A percentile compares a stretch with the other conserved stretches of the same genome.
Conservation (phyloP, 441 rosid genomes). For the Melastoma candidum region DNA sequence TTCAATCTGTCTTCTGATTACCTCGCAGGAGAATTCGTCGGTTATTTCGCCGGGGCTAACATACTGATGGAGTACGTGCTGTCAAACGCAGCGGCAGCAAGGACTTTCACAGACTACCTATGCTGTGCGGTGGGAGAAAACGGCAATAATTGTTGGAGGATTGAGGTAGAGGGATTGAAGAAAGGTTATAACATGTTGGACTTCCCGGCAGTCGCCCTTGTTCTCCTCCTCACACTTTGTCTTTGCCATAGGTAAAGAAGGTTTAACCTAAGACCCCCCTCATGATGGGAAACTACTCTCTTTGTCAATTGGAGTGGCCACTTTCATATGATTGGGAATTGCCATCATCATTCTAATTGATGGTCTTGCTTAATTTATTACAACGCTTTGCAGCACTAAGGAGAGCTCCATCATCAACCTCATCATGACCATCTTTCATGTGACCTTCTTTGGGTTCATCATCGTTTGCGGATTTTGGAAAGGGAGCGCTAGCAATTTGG, state of each 20-base stretch:
- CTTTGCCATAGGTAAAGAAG: slow-evolving; percentile 60
- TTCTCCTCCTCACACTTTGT: slow-evolving; percentile 77
- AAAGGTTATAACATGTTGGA: slow-evolving; percentile 70
- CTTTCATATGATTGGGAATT: too few species aligned
- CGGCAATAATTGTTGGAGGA: slow-evolving; percentile 55
- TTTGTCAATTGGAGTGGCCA: too few species aligned
- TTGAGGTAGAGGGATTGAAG: slow-evolving; percentile 46
- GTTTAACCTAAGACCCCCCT: too few species aligned
- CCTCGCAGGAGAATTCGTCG: slow-evolving; percentile 67
- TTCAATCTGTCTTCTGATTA: not conserved
- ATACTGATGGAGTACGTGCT: slow-evolving; percentile 84
- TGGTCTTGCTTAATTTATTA: too few species aligned
- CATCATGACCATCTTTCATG: slow-evolving; percentile 72
- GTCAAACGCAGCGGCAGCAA: slow-evolving; percentile 86
- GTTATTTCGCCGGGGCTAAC: slow-evolving; percentile 82
- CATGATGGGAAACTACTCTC: too few species aligned
- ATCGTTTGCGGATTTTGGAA: slow-evolving; percentile 55
- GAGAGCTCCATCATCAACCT: slow-evolving; percentile 79
- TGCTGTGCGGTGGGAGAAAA: slow-evolving; percentile 57
- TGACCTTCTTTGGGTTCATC: slow-evolving; percentile 74
- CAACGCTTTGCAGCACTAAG: slow-evolving; percentile 56
- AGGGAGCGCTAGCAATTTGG: slow-evolving; percentile 47
- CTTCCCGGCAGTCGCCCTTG: slow-evolving; percentile 70
- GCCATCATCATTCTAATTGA: too few species aligned
- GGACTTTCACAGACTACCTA: slow-evolving; percentile 75